Evolutionary conservation across 2,329 filamentous ascomycete genomes (phyloP).

Genomic region (Pestalotiopsis sp.): DNA sequence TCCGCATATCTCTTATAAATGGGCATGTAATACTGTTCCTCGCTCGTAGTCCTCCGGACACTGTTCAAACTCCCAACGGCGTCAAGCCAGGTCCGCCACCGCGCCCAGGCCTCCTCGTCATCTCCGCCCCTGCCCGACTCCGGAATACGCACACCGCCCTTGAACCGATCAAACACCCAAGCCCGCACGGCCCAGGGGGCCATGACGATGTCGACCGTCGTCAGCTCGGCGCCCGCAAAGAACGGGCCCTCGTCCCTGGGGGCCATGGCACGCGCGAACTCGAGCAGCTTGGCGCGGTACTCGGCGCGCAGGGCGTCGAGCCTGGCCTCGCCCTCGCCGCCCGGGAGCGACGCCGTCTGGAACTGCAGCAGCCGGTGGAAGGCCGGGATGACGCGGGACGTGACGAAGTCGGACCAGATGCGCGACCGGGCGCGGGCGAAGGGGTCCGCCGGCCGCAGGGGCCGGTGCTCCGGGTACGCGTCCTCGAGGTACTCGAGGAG

Average conservation of each 20-base stretch:
- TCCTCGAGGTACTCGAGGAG: constrained; percentile 65
- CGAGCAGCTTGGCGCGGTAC: constrained; percentile 51
- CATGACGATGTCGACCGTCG: constrained; percentile 55
- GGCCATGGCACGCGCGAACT: constrained; percentile 51
- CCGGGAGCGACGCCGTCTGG: constrained; percentile 23
- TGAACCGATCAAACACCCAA: constrained; percentile 63
- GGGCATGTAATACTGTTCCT: constrained; percentile 55
- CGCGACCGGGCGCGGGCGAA: constrained; percentile 54
- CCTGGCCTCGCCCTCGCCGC: constrained; percentile 14
- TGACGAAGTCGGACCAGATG: constrained; percentile 62
- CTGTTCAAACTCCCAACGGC: constrained; percentile 51
- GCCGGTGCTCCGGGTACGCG: constrained; percentile 45
- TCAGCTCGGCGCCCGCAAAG: constrained; percentile 52
- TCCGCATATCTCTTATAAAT: constrained; percentile 54
- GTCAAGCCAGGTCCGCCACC: constrained; percentile 54
- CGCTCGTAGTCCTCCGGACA: constrained; percentile 56
- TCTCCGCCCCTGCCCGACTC: constrained; percentile 46
- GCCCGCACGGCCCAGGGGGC: constrained; percentile 58
- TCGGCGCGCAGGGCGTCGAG: constrained; percentile 46
- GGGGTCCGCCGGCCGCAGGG: constrained; percentile 49
- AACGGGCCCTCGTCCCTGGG: constrained; percentile 51
- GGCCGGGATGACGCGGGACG: constrained; percentile 54
- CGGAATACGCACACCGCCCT: constrained; percentile 54
- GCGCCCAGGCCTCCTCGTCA: constrained; percentile 51
- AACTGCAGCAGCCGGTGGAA: constrained; percentile 47